phyloP scores from a whole-genome alignment of 176 grass and related monocot species.

The Oryza australiensis region DNA sequence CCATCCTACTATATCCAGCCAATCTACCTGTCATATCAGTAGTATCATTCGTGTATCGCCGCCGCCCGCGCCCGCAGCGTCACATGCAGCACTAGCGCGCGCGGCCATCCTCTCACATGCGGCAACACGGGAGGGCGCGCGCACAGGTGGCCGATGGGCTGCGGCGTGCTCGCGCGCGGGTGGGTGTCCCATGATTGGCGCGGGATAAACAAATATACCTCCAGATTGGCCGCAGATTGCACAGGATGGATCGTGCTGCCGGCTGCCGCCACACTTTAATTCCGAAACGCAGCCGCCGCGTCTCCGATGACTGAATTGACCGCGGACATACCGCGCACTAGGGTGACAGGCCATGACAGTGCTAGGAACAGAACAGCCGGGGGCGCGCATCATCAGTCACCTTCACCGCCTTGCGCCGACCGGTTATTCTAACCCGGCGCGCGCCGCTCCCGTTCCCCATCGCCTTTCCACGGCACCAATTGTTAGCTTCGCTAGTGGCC shows the following conservation, averaged over 20 bases:
- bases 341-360: conserved; percentile 36
- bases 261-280: background rate
- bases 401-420: conserved; percentile 26
- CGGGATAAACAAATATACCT: background rate
- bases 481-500: background rate
- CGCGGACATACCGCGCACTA: conserved; percentile 49
- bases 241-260: background rate
- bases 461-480: conserved; percentile 6
- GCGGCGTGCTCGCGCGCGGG: too few species aligned
- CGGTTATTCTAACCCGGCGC: conserved; percentile 34
- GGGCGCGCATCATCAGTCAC: background rate
- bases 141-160: conserved; percentile 28
- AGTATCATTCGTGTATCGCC: background rate
- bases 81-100: conserved; percentile 22
- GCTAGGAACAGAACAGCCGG: background rate
- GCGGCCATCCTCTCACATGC: conserved; percentile 20
- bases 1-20: background rate
- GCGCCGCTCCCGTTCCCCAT: background rate
- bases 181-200: conserved; percentile 27
- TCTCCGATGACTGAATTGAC: conserved; percentile 36
- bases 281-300: background rate
- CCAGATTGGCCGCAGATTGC: background rate
- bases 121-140: conserved; percentile 10
- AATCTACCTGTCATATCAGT: background rate
- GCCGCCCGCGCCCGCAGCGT: background rate